phyloP scores from a whole-genome alignment of 768 basidiomycete species.

The Boletus insuetus region DNA sequence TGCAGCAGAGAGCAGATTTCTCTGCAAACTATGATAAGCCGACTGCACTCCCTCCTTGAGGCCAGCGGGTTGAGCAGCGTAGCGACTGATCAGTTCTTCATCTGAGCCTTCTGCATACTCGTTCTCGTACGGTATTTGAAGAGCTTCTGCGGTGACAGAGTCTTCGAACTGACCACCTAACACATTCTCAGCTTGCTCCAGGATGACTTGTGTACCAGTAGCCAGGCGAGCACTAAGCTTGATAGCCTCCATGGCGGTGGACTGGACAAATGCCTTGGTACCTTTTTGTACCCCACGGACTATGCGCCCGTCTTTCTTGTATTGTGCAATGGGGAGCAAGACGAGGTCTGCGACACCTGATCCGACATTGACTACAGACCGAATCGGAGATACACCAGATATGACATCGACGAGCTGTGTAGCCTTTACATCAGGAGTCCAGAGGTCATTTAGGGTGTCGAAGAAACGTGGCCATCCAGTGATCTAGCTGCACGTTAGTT shows the following conservation, averaged over 20 bases:
- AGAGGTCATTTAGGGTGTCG: conserved; percentile 92
- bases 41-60: conserved; percentile 85
- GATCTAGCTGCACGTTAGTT: conserved; percentile 52
- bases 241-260: conserved; percentile 93
- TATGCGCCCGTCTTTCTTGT: conserved; percentile 93
- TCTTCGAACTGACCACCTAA: conserved; percentile 76
- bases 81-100: conserved; percentile 75
- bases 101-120: conserved; percentile 32
- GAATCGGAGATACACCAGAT: conserved; percentile 93
- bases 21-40: conserved; percentile 86
- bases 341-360: conserved; percentile 96
- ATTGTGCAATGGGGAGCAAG: conserved; percentile 93
- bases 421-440: conserved; percentile 99
- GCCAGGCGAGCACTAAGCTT: conserved; percentile 91
- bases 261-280: conserved; percentile 87
- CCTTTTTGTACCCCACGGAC: conserved; percentile 94
- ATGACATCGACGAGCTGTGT: conserved; percentile 97
- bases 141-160: conserved; percentile 62
- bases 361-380: conserved; percentile 95
- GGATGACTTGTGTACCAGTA: conserved; percentile 95
- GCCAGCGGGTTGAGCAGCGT: conserved; percentile 86
- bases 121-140: conserved; percentile 44
- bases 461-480: conserved; percentile 91
- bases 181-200: conserved; percentile 92
- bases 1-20: conserved; percentile 88